These are phyloP conservation scores for Parietichytrium sp. DNA, from an alignment of 108 stramenopile genomes.

Conservation along the genomic window DNA sequence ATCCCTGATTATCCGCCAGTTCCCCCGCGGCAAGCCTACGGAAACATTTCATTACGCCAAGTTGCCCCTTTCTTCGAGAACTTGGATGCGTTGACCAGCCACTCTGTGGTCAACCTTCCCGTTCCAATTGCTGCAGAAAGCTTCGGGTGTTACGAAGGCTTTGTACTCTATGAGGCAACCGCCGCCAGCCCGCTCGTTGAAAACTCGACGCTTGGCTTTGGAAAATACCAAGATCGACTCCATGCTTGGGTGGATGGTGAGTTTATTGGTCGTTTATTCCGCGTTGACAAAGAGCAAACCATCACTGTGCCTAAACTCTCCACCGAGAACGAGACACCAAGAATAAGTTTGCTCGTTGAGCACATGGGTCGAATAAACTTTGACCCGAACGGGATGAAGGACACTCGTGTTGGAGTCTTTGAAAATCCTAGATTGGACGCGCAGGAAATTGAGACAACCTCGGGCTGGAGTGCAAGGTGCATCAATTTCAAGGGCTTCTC, in stretches of 20 bases:
- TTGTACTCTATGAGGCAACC: background rate
- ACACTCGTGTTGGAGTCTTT: background rate
- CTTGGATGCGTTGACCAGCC: background rate
- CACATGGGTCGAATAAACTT: conserved; percentile 28
- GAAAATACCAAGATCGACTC: background rate
- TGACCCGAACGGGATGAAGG: background rate
- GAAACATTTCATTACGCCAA: no score
- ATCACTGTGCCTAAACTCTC: background rate
- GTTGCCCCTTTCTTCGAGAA: background rate
- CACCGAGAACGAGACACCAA: background rate
- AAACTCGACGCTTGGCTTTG: background rate
- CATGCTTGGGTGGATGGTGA: background rate
- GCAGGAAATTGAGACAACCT: background rate
- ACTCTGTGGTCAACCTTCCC: background rate
- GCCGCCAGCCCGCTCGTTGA: background rate
- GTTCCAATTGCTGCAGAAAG: background rate
- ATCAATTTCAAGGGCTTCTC: background rate
- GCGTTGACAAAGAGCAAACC: background rate
- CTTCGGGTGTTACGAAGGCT: background rate
- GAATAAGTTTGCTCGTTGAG: conserved; percentile 24
- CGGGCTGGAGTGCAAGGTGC: background rate
- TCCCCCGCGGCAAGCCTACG: no score
- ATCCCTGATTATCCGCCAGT: background rate
- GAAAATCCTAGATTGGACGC: background rate
- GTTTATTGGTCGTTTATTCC: background rate